A percentile compares a stretch with the other conserved stretches of the same genome.
Evolutionary conservation across 306 rosid genomes (phyloP).

Genomic region (Hippophae rhamnoides): DNA sequence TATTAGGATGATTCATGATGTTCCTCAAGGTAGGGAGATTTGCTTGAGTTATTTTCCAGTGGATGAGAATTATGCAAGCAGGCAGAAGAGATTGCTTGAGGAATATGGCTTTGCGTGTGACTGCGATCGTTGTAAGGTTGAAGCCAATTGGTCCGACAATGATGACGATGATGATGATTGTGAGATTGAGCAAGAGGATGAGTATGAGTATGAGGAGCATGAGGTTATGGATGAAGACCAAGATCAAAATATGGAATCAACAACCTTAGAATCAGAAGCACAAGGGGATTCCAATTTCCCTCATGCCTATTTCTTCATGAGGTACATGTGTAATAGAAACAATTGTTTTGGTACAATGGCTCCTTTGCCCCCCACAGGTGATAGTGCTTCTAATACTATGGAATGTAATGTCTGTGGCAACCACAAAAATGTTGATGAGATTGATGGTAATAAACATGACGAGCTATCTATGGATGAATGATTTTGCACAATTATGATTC

Average conservation of each 20-base stretch:
- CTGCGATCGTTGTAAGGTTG: slow-evolving; percentile 73
- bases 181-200: slow-evolving; percentile 30
- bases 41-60: slow-evolving; percentile 87
- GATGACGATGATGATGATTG: slow-evolving; percentile 32
- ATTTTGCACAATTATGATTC: too few relatives aligned
- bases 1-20: slow-evolving; percentile 69
- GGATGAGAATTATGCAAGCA: slow-evolving; percentile 36
- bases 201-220: slow-evolving; percentile 29
- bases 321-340: slow-evolving; percentile 54
- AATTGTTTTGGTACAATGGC: slow-evolving; percentile 74
- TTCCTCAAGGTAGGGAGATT: slow-evolving; percentile 72
- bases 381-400: slow-evolving; percentile 35
- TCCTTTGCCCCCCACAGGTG: slow-evolving; percentile 47
- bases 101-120: slow-evolving; percentile 69
- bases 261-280: slow-evolving; percentile 5
- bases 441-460: slow-evolving; percentile 23
- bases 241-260: slow-evolving; percentile 15
- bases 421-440: slow-evolving; percentile 27
- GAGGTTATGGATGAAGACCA: slow-evolving; percentile 19
- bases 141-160: slow-evolving; percentile 62
- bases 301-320: slow-evolving; percentile 69
- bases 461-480: slow-evolving; percentile 38
- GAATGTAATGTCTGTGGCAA: slow-evolving; percentile 73
- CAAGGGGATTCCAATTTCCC: slow-evolving; percentile 46
- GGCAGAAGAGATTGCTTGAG: slow-evolving; percentile 62